A percentile compares a stretch with the other conserved stretches of the same genome.
Conservation (phyloP, 352 stramenopile genomes). For the Pseudoperonospora humuli region DNA sequence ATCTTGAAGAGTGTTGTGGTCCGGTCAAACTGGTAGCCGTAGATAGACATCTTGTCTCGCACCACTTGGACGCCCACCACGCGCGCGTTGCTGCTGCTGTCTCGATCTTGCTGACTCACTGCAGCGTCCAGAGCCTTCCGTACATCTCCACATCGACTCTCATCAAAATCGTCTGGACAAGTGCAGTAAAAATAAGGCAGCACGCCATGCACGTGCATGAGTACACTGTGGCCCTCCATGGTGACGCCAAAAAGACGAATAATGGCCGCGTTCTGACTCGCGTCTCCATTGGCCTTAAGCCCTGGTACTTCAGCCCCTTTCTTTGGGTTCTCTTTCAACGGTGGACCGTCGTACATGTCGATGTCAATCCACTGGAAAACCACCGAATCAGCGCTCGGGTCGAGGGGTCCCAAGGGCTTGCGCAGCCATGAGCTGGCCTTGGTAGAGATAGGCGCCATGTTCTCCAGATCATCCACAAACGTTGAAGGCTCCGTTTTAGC, state of each 20-base stretch:
- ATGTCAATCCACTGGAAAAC: constrained; percentile 98
- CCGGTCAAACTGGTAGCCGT: constrained; percentile 80
- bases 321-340: constrained; percentile 86
- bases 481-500: constrained; percentile 23
- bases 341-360: constrained; percentile 93
- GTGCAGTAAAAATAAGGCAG: constrained; percentile 95
- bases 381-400: constrained; percentile 32
- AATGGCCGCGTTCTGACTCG: constrained; percentile 86
- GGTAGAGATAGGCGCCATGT: constrained; percentile 53
- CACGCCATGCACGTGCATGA: constrained; percentile 96
- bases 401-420: constrained; percentile 27
- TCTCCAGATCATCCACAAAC: constrained; percentile 50
- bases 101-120: constrained; percentile 45
- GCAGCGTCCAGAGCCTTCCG: constrained; percentile 51
- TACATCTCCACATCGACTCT: constrained; percentile 60
- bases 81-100: constrained; percentile 34
- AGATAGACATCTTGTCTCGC: constrained; percentile 76
- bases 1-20: constrained; percentile 83
- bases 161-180: constrained; percentile 68
- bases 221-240: constrained; percentile 91
- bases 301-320: constrained; percentile 44
- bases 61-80: constrained; percentile 71
- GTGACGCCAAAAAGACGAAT: constrained; percentile 97
- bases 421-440: constrained; percentile 61
- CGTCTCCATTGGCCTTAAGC: constrained; percentile 86